A percentile compares a stretch with the other conserved stretches of the same genome.
These are phyloP conservation scores for Brettanomyces sp. DNA, from an alignment of 805 yeast genomes.

Conservation along the genomic window DNA sequence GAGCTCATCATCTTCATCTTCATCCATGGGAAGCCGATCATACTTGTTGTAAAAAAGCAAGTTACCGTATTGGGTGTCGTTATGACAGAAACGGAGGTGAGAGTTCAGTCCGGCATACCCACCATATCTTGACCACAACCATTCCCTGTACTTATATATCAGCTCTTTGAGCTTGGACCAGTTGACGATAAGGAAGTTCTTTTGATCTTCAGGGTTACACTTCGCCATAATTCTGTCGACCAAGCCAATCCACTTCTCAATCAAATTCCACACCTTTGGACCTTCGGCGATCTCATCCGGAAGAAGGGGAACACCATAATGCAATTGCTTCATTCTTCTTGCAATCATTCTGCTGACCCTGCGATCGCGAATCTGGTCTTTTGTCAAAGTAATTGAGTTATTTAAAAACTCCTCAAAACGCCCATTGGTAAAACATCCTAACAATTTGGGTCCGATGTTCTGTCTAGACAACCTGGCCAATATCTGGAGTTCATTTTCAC, in stretches of 20 bases:
- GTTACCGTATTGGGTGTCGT: slow-evolving; percentile 96
- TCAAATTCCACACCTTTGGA: slow-evolving; percentile 61
- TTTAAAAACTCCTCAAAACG: slow-evolving; percentile 88
- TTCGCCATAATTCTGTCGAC: slow-evolving; percentile 31
- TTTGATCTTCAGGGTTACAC: slow-evolving; percentile 24
- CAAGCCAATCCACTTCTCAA: slow-evolving; percentile 60
- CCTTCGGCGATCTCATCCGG: slow-evolving; percentile 46
- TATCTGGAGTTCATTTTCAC: slow-evolving; percentile 68
- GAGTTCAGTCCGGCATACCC: slow-evolving; percentile 29
- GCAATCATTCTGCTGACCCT: slow-evolving; percentile 78
- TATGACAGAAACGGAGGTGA: slow-evolving; percentile 77
- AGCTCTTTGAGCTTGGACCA: slow-evolving; percentile 41
- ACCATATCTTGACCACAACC: slow-evolving; percentile 50
- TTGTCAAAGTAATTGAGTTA: slow-evolving; percentile 70
- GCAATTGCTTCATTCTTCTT: slow-evolving; percentile 93
- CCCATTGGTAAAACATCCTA: slow-evolving; percentile 89
- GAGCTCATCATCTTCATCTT: slow-evolving; percentile 19
- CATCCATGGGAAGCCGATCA: slow-evolving; percentile 18
- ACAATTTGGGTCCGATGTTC: slow-evolving; percentile 78
- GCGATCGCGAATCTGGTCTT: slow-evolving; percentile 64
- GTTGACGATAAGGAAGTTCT: slow-evolving; percentile 32
- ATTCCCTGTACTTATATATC: slow-evolving; percentile 46
- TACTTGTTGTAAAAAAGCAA: slow-evolving; percentile 44
- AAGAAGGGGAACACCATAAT: slow-evolving; percentile 63
- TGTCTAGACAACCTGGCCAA: slow-evolving; percentile 65